Percentiles rank a stretch among this genome's conserved stretches.
Conservation (phyloP, 2,329 filamentous ascomycete species). For the Furcasterigmium sp. region DNA sequence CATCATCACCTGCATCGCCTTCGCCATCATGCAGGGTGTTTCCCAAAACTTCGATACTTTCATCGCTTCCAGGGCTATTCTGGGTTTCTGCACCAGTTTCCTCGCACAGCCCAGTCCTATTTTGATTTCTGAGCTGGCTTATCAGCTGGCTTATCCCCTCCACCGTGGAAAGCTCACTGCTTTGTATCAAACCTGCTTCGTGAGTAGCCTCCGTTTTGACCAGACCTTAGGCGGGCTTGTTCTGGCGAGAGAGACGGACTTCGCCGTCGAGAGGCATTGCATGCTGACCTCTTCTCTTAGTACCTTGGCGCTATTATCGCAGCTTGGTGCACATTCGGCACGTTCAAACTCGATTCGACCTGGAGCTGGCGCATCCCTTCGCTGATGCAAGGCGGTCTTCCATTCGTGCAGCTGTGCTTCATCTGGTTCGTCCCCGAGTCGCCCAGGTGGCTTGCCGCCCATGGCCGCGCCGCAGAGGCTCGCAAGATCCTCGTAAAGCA, state of each 20-base stretch:
- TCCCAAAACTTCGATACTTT: conserved; percentile 21
- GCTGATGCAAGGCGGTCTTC: conserved; percentile 16
- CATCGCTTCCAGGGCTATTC: conserved; percentile 21
- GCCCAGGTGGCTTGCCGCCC: conserved; percentile 10
- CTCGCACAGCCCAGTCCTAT: conserved; percentile 24
- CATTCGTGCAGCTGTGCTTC: conserved; percentile 15
- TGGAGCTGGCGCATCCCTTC: conserved; percentile 23
- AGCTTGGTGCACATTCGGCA: conserved; percentile 22
- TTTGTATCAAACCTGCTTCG: conserved; percentile 25
- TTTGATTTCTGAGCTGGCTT: conserved; percentile 26
- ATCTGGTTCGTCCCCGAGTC: conserved; percentile 20
- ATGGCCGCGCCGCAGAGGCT: conserved; percentile 3
- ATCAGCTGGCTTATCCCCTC: conserved; percentile 27
- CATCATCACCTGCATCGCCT: conserved; percentile 20
- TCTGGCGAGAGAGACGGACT: no score
- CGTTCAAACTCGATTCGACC: conserved; percentile 14
- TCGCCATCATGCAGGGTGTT: conserved; percentile 24
- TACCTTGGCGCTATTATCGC: conserved; percentile 22
- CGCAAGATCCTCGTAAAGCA: conserved; percentile 10
- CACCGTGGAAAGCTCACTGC: conserved; percentile 26
- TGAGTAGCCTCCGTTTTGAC: conserved; percentile 7
- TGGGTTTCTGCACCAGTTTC: conserved; percentile 25
- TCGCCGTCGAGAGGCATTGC: no score
- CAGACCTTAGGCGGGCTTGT: background rate
- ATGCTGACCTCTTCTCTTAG: conserved; percentile 5